Conservation (phyloP, 257 asterid species). For the Salvia hispanica region DNA sequence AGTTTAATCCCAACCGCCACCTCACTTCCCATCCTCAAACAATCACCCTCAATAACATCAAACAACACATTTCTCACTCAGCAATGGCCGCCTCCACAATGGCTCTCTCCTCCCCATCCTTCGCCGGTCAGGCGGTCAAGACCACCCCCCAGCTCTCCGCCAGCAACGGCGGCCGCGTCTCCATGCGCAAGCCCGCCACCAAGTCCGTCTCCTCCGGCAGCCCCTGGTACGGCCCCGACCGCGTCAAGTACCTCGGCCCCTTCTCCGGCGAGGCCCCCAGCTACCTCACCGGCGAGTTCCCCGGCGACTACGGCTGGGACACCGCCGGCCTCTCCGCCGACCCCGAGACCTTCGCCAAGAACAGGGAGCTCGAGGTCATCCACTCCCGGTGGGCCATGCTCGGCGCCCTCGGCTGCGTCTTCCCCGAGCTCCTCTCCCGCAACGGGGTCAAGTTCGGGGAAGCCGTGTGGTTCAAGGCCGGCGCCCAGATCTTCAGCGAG, state of each 20-base stretch:
- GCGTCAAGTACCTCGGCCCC: constrained; percentile 69
- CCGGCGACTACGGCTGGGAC: constrained; percentile 82
- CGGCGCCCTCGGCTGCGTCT: constrained; percentile 78
- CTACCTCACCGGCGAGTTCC: constrained; percentile 70
- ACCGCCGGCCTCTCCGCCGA: constrained; percentile 71
- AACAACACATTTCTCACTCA: no score
- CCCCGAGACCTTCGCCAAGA: constrained; percentile 77
- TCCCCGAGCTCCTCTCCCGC: constrained; percentile 78
- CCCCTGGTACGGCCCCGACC: constrained; percentile 81
- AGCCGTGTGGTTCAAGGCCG: constrained; percentile 86
- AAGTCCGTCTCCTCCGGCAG: constrained; percentile 48
- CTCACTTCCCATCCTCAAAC: not conserved
- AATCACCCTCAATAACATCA: not conserved
- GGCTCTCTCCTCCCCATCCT: constrained; percentile 62
- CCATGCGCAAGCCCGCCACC: constrained; percentile 47
- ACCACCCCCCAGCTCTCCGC: constrained; percentile 34
- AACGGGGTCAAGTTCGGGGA: constrained; percentile 78
- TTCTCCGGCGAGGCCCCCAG: constrained; percentile 68
- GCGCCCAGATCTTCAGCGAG: constrained; percentile 65
- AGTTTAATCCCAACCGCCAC: constrained; percentile 4
- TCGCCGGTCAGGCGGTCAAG: constrained; percentile 50
- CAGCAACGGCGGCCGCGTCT: constrained; percentile 30
- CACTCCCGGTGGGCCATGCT: constrained; percentile 83
- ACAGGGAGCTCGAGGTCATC: constrained; percentile 76
- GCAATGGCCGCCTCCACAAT: constrained; percentile 54